These are phyloP conservation scores for Aspergillus sp. DNA, from an alignment of 2,329 filamentous ascomycete genomes.

Conservation along the genomic window DNA sequence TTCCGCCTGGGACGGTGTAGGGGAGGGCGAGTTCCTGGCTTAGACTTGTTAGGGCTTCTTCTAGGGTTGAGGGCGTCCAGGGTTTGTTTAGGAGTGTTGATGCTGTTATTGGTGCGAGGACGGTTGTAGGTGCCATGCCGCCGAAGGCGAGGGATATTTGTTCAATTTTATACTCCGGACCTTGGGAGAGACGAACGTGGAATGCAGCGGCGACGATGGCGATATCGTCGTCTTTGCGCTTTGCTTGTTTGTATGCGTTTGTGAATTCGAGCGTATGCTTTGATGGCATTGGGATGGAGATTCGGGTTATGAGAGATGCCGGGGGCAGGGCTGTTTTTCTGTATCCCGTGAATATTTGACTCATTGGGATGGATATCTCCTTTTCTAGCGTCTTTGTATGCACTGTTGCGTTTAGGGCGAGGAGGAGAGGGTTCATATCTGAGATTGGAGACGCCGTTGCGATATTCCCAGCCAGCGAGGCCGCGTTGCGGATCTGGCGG, in stretches of 20 bases:
- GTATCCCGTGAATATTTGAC: conserved; percentile 89
- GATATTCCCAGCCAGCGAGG: conserved; percentile 90
- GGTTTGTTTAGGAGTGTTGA: conserved; percentile 55
- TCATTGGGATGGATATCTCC: conserved; percentile 86
- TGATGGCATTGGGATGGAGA: conserved; percentile 81
- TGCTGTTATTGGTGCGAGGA: conserved; percentile 78
- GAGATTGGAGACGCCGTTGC: conserved; percentile 95
- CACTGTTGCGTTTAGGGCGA: conserved; percentile 79
- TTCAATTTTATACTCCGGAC: conserved; percentile 66
- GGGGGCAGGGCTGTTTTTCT: conserved; percentile 76
- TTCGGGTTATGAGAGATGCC: conserved; percentile 75
- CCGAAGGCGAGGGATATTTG: conserved; percentile 81
- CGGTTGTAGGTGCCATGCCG: conserved; percentile 89
- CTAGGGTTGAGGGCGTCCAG: conserved; percentile 66
- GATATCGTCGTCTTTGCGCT: conserved; percentile 97
- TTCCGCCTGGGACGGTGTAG: conserved; percentile 91
- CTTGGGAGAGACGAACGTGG: conserved; percentile 69
- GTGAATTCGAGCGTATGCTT: conserved; percentile 87
- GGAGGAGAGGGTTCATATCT: conserved; percentile 90
- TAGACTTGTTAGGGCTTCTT: conserved; percentile 86
- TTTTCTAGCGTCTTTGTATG: conserved; percentile 73
- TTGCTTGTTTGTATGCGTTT: conserved; percentile 91
- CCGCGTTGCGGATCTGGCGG: conserved; percentile 92
- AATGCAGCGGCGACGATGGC: conserved; percentile 92
- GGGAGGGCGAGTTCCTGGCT: conserved; percentile 83